A percentile compares a stretch with the other conserved stretches of the same genome.
Evolutionary conservation across 805 yeast genomes (phyloP).

Genomic region (Myxozyma kluyveri): DNA sequence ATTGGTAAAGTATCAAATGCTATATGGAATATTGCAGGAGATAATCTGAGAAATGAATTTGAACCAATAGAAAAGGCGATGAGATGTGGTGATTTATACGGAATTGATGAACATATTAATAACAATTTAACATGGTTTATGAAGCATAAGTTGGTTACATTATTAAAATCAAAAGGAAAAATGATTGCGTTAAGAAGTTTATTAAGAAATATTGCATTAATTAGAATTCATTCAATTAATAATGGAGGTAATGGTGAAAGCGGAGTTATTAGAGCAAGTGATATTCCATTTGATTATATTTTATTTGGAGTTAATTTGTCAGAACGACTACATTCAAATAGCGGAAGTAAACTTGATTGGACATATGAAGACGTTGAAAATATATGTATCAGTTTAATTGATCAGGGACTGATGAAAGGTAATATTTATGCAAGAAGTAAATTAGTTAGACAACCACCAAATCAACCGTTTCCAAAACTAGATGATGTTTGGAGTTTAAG

Average conservation of each 20-base stretch:
- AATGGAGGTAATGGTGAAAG: background rate
- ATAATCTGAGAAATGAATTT: constrained; percentile 40
- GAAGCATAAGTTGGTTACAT: constrained; percentile 32
- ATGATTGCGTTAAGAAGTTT: constrained; percentile 37
- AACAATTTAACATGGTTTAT: constrained; percentile 34
- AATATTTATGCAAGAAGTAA: constrained; percentile 33
- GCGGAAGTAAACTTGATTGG: constrained; percentile 9
- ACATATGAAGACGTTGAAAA: constrained; percentile 35
- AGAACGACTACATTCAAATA: background rate
- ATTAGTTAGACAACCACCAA: constrained; percentile 20
- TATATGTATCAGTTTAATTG: constrained; percentile 37
- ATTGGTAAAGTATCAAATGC: constrained; percentile 42
- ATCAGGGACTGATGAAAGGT: constrained; percentile 41
- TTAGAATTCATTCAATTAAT: no score
- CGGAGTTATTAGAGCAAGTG: constrained; percentile 14
- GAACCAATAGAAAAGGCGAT: constrained; percentile 42
- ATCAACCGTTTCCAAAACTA: constrained; percentile 20
- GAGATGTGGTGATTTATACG: constrained; percentile 45
- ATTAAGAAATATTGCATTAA: constrained; percentile 18
- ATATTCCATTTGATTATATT: constrained; percentile 24
- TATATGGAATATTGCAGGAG: constrained; percentile 27
- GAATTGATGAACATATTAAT: constrained; percentile 39
- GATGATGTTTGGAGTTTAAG: constrained; percentile 20
- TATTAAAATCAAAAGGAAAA: constrained; percentile 33
- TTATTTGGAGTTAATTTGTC: constrained; percentile 23